Evolutionary conservation across 805 yeast genomes (phyloP).

Genomic region (Ogataea trehalophila): DNA sequence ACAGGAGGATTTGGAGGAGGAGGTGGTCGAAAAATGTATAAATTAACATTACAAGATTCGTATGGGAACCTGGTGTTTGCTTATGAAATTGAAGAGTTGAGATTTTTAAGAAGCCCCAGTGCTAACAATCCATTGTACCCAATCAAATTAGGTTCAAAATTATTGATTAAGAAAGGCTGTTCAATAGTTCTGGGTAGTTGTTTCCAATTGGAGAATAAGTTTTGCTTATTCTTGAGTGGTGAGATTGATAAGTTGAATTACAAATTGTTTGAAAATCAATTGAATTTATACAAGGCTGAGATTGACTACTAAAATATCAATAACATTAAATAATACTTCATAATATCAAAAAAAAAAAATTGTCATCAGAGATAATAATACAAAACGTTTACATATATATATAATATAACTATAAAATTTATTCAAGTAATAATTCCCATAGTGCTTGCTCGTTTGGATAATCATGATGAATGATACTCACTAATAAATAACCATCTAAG

Average conservation of each 20-base stretch:
- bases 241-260: conserved; percentile 24
- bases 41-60: conserved; percentile 54
- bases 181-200: conserved; percentile 43
- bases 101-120: conserved; percentile 35
- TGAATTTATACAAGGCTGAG: conserved; percentile 33
- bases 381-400: background rate
- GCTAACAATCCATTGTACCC: conserved; percentile 21
- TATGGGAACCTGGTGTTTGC: conserved; percentile 50
- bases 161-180: conserved; percentile 47
- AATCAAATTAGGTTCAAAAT: conserved; percentile 51
- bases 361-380: no score
- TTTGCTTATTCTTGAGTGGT: conserved; percentile 27
- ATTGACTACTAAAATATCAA: conserved; percentile 13
- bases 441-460: conserved; percentile 65
- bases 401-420: background rate
- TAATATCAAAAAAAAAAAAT: no score
- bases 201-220: conserved; percentile 27
- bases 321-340: no score
- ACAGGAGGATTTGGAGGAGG: background rate
- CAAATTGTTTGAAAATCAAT: conserved; percentile 29
- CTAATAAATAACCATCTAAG: conserved; percentile 61
- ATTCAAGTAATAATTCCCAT: conserved; percentile 59
- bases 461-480: conserved; percentile 86
- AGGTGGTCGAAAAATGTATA: conserved; percentile 32
- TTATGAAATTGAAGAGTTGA: conserved; percentile 49